Evolutionary conservation across 2,329 filamentous ascomycete species (phyloP).

Genomic region (Akanthomyces uredinophilus): DNA sequence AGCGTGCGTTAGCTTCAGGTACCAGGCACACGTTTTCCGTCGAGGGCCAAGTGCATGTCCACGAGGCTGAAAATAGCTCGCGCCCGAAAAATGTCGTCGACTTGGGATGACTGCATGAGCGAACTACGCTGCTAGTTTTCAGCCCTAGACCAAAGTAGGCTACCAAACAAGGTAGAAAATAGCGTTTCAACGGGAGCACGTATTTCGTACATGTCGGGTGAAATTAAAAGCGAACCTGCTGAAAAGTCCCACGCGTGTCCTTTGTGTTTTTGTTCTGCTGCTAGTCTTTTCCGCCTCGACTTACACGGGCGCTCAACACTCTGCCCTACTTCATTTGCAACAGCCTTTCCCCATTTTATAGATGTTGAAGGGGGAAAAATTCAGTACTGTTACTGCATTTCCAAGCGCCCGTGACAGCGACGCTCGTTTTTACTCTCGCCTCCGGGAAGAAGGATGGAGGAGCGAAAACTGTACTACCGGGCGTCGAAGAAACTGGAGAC

Average conservation of each 20-base stretch:
- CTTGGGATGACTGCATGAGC: not conserved
- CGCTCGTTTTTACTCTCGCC: not conserved
- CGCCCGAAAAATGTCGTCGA: not conserved
- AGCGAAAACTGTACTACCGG: too few species aligned
- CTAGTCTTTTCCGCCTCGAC: not conserved
- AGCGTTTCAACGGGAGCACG: not conserved
- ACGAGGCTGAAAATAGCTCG: not conserved
- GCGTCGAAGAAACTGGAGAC: not conserved
- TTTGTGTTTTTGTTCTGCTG: not conserved
- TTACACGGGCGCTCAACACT: too few species aligned
- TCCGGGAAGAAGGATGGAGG: too few species aligned
- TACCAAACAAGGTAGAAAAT: not conserved
- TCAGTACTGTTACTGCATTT: too few species aligned
- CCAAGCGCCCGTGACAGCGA: too few species aligned
- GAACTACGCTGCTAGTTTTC: not conserved
- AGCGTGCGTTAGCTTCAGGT: conserved; percentile 8
- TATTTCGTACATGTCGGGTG: not conserved
- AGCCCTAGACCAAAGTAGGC: not conserved
- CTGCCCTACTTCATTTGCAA: too few species aligned
- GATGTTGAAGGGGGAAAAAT: too few species aligned
- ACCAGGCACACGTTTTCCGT: not conserved
- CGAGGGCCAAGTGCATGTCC: not conserved
- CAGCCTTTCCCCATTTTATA: too few species aligned
- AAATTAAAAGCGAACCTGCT: not conserved
- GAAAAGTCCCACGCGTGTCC: too few species aligned